These are phyloP conservation scores for Penicillium sp. DNA, from an alignment of 2,329 filamentous ascomycete species.

Conservation along the genomic window DNA sequence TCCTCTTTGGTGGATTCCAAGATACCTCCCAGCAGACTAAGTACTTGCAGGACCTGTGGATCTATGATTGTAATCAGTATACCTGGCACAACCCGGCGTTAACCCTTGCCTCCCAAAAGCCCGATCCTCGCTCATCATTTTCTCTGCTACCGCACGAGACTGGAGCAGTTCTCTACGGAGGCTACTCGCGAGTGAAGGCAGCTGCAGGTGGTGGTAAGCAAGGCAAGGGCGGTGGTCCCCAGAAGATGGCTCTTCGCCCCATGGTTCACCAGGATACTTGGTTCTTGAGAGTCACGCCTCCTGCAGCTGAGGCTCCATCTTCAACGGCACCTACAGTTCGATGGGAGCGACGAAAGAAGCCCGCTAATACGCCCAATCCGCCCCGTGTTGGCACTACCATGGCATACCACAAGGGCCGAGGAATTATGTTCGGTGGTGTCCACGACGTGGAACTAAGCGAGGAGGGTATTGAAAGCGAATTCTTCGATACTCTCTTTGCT, in stretches of 20 bases:
- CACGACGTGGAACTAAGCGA: slow-evolving; percentile 89
- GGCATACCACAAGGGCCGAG: slow-evolving; percentile 88
- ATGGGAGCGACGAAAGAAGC: slow-evolving; percentile 92
- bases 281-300: slow-evolving; percentile 77
- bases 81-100: slow-evolving; percentile 76
- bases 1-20: slow-evolving; percentile 95
- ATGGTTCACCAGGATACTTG: slow-evolving; percentile 94
- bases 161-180: slow-evolving; percentile 86
- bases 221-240: slow-evolving; percentile 58
- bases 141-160: slow-evolving; percentile 86
- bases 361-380: slow-evolving; percentile 82
- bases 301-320: slow-evolving; percentile 62
- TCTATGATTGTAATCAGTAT: slow-evolving; percentile 88
- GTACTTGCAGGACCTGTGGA: slow-evolving; percentile 89
- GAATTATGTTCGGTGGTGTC: slow-evolving; percentile 90
- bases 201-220: slow-evolving; percentile 57
- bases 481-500: slow-evolving; percentile 87
- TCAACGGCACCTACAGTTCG: slow-evolving; percentile 69
- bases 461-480: slow-evolving; percentile 94
- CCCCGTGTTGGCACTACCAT: slow-evolving; percentile 85
- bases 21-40: slow-evolving; percentile 94
- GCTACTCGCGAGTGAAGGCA: slow-evolving; percentile 87
- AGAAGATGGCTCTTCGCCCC: slow-evolving; percentile 73
- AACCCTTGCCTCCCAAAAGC: slow-evolving; percentile 76
- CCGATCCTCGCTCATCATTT: slow-evolving; percentile 87